A percentile compares a stretch with the other conserved stretches of the same genome.
phyloP scores from a whole-genome alignment of 2,329 filamentous ascomycete genomes.

The Ceratocystis alfenasii region DNA sequence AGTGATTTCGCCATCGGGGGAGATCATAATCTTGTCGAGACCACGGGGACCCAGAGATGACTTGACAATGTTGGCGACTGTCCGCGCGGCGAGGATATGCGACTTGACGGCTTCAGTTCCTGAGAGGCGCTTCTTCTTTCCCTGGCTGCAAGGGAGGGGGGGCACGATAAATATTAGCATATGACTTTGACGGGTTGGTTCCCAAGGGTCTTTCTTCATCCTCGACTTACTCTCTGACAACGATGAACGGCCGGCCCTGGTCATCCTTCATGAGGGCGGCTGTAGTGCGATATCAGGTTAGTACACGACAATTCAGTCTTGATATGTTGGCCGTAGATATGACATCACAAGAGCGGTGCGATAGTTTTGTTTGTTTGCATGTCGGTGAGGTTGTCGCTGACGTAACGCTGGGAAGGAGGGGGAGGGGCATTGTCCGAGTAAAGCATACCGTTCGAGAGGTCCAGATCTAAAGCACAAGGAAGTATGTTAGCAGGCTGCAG shows the following conservation, averaged over 20 bases:
- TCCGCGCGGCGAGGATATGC: constrained; percentile 92
- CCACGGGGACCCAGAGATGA: constrained; percentile 90
- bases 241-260: constrained; percentile 91
- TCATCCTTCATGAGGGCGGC: constrained; percentile 86
- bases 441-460: constrained; percentile 65
- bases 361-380: background rate
- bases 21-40: constrained; percentile 98
- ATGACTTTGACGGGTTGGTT: constrained; percentile 22
- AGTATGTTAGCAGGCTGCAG: constrained; percentile 5
- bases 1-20: constrained; percentile 95
- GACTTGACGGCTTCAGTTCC: constrained; percentile 96
- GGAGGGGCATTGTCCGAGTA: constrained; percentile 4
- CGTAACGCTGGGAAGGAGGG: constrained; percentile 4
- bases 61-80: constrained; percentile 94
- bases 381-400: constrained; percentile 21
- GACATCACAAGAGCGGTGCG: background rate
- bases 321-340: background rate
- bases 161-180: constrained; percentile 20
- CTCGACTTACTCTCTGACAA: constrained; percentile 78
- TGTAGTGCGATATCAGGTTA: constrained; percentile 27
- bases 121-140: constrained; percentile 93
- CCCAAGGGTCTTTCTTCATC: background rate
- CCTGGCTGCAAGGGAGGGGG: constrained; percentile 51
- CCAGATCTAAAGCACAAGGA: constrained; percentile 48
- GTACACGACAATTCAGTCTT: background rate